A percentile compares a stretch with the other conserved stretches of the same genome.
These are phyloP conservation scores for Spizellomyces punctatus DNA, from an alignment of 192 early-diverging fungal genomes.

Conservation along the genomic window DNA sequence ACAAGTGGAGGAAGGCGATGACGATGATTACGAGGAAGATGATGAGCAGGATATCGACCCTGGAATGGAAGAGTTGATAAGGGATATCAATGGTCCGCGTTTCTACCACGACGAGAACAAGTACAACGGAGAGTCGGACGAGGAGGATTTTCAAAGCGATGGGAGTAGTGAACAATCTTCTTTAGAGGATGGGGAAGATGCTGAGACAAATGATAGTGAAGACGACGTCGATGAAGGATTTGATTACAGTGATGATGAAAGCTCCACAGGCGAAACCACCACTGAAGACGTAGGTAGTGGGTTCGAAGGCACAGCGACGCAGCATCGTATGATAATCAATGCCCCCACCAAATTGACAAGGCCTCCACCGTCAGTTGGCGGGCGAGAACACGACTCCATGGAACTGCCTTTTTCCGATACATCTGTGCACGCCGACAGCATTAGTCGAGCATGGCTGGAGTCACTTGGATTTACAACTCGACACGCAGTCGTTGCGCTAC, in stretches of 20 bases:
- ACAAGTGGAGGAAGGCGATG: not conserved
- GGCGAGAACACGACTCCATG: not conserved
- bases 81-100: not conserved
- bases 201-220: not conserved
- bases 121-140: conserved; percentile 15
- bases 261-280: not conserved
- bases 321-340: conserved; percentile 8
- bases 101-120: not conserved
- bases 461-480: conserved; percentile 9
- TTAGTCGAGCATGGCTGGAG: conserved; percentile 13
- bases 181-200: conserved; percentile 24
- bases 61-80: conserved; percentile 28
- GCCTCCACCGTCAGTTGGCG: not conserved
- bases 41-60: not conserved
- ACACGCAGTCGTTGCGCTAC: conserved; percentile 6
- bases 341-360: too few species aligned
- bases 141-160: conserved; percentile 5
- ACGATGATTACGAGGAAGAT: conserved; percentile 9
- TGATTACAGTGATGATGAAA: conserved; percentile 4
- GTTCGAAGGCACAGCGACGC: not conserved
- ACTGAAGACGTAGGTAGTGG: not conserved
- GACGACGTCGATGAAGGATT: conserved; percentile 4
- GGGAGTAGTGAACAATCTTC: not conserved
- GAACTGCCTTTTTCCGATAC: conserved; percentile 9
- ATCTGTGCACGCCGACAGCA: not conserved